phyloP scores from a whole-genome alignment of 2,329 filamentous ascomycete genomes.

The Fusarium euwallaceae region DNA sequence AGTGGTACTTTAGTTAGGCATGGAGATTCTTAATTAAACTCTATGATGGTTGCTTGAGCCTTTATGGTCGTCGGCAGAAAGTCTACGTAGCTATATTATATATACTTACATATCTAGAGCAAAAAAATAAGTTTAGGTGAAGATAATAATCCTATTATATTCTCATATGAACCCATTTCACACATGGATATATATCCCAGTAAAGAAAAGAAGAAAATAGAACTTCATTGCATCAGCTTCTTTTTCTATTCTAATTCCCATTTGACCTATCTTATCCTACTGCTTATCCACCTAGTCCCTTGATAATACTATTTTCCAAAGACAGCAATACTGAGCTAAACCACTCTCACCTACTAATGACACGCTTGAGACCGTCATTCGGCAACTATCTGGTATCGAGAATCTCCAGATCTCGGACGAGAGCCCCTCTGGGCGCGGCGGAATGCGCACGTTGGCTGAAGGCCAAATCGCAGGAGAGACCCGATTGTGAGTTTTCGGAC shows the following conservation, averaged over 20 bases:
- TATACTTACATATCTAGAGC: neutral
- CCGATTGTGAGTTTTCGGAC: neutral
- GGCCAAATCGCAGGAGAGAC: too few relatives aligned
- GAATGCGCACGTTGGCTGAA: too few relatives aligned
- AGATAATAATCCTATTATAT: neutral
- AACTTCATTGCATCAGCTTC: neutral
- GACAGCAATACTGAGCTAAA: neutral
- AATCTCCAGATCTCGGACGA: neutral
- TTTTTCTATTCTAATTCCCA: neutral
- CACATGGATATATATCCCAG: neutral
- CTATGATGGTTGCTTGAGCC: too few relatives aligned
- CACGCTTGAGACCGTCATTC: too few relatives aligned
- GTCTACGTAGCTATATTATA: neutral
- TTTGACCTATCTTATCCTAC: neutral
- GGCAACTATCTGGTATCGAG: too few relatives aligned
- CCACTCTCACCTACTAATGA: neutral
- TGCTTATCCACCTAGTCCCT: neutral
- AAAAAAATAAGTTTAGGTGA: neutral
- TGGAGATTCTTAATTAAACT: too few relatives aligned
- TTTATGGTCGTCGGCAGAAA: too few relatives aligned
- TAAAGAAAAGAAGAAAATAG: neutral
- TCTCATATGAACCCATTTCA: neutral
- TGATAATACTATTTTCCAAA: neutral
- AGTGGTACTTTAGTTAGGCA: too few relatives aligned
- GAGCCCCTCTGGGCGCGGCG: neutral